Conservation (phyloP, 2,329 filamentous ascomycete species). For the Pestalotiopsis sp. region DNA sequence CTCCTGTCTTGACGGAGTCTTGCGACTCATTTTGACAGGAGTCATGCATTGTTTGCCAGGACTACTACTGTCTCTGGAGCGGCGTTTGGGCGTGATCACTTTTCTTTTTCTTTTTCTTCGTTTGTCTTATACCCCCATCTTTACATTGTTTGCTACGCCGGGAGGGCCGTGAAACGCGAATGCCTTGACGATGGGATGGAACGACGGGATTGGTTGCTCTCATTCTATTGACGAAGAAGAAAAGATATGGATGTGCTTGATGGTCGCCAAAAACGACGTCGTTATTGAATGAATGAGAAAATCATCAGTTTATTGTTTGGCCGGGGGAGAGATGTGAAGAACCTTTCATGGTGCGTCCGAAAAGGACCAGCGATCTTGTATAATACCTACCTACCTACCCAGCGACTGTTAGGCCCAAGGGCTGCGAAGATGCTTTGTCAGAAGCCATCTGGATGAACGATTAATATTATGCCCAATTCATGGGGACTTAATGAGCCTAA, state of each 20-base stretch:
- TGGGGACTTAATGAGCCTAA: neutral
- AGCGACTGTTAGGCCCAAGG: neutral
- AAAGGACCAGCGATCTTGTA: constrained; percentile 6
- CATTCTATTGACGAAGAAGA: constrained; percentile 14
- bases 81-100: constrained; percentile 26
- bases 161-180: constrained; percentile 27
- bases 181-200: constrained; percentile 27
- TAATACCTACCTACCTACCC: constrained; percentile 1
- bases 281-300: constrained; percentile 14
- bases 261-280: neutral
- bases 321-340: neutral
- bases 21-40: neutral
- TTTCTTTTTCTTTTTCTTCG: constrained; percentile 30
- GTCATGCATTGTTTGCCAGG: neutral
- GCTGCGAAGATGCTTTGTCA: neutral
- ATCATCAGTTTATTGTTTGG: neutral
- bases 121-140: constrained; percentile 41
- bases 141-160: constrained; percentile 35
- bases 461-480: neutral
- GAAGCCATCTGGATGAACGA: neutral
- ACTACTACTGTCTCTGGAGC: constrained; percentile 1
- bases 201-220: constrained; percentile 22
- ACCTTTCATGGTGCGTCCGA: neutral
- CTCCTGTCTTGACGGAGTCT: neutral
- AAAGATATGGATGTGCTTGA: neutral